Percentiles rank a stretch among this genome's conserved stretches.
Conservation (phyloP, 1,284 basidiomycete species). For the Cryptococcus hybrid region DNA sequence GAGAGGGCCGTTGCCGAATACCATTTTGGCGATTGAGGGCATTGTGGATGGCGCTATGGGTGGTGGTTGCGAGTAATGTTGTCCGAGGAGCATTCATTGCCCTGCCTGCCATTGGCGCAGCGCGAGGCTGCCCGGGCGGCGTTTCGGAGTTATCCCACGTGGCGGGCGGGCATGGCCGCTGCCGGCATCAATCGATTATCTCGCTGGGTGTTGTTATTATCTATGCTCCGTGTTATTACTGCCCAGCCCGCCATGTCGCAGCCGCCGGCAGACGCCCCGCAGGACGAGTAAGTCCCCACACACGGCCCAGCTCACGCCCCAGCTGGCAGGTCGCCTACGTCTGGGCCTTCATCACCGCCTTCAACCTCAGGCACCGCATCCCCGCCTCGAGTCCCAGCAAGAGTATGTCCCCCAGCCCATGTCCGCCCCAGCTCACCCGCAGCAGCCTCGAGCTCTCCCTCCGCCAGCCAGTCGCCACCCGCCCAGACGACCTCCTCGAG, state of each 20-base stretch:
- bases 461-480: constrained; percentile 35
- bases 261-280: too few relatives aligned
- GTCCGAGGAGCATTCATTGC: too few relatives aligned
- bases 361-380: constrained; percentile 32
- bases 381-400: constrained; percentile 30
- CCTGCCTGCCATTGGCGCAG: too few relatives aligned
- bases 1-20: constrained; percentile 63
- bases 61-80: too few relatives aligned
- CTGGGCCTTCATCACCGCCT: constrained; percentile 47
- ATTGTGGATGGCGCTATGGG: constrained; percentile 9
- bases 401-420: background rate
- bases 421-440: background rate
- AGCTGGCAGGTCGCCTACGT: constrained; percentile 48
- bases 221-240: background rate
- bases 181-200: too few relatives aligned
- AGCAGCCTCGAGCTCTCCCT: constrained; percentile 41
- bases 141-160: background rate
- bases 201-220: background rate
- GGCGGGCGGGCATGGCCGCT: background rate
- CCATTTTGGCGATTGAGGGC: constrained; percentile 36
- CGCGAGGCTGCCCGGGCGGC: too few relatives aligned
- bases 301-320: too few relatives aligned
- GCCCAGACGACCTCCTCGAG: constrained; percentile 46
- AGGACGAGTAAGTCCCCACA: too few relatives aligned
- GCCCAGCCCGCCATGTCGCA: too few relatives aligned